Evolutionary conservation across 2,329 filamentous ascomycete genomes (phyloP), one percentile per base, ranked within the genome.

Genomic region (Alternaria sp.): DNA sequence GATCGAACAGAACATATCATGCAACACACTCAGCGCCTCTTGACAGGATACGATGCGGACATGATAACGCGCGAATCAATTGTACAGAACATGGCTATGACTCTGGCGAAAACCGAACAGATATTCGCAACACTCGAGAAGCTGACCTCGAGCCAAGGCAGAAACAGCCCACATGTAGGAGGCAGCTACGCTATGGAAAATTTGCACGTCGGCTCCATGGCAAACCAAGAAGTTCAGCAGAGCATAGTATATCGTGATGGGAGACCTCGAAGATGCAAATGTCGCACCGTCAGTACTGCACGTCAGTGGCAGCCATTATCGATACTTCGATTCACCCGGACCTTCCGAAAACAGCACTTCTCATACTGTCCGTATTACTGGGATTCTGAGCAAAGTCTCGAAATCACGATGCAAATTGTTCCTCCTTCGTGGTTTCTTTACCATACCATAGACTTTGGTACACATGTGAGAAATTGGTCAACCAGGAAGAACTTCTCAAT

Each of bases 31-130:
- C 46, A 49, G 7, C 12, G 21, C 5, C 13, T 40, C 15, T 2
- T 40, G 0, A 0, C 5, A 49, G 23, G 1, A 8, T 49, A 49
- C 23, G 4, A 49, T n/a, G 15, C 32, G 15, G 32, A 40, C 10
- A 2, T 3, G 5, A 1, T 1, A 1, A 1, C 32, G n/a, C 4
- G 8, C 4, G 0, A n/a, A 0, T 10, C 32, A 0, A 40, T 4
- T 40, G 8, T 0, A 0, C 32, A 40, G 8, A n/a, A 0, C 7
- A n/a, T 8, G 15, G 15, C 7, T 3, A 40, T 17, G 15, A 17
- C 0, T 0, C 17, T 40, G 15, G 15, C 36, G 1, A 40, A 40
- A 10, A 40, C 36, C 10, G 15, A n/a, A 5, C 36, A 17, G 13
- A 40, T 40, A 1, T 10, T 40, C 1, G 36, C 36, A 0, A 9